These are phyloP conservation scores for Dictyostelium brefeldianum DNA, from an alignment of 78 protist genomes.

Conservation along the genomic window DNA sequence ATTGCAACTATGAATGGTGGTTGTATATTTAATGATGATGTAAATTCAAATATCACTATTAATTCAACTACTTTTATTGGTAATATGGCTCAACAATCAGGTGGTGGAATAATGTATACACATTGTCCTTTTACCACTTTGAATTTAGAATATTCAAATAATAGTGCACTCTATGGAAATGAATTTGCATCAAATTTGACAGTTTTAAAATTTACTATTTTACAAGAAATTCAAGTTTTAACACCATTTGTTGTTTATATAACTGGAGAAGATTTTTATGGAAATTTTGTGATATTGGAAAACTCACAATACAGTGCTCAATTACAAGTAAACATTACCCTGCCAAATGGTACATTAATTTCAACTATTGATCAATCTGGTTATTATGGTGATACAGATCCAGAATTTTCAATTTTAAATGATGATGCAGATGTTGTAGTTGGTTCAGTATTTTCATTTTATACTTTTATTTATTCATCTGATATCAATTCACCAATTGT, in stretches of 20 bases:
- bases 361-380: background rate
- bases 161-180: background rate
- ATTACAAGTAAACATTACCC: background rate
- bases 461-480: background rate
- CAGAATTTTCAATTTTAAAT: background rate
- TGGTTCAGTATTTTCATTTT: background rate
- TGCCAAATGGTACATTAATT: background rate
- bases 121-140: background rate
- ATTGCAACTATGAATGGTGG: background rate
- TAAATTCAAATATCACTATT: background rate
- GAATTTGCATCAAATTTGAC: background rate
- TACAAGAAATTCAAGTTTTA: background rate
- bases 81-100: background rate
- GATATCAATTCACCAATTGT: background rate
- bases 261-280: background rate
- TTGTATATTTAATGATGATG: background rate
- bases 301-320: background rate
- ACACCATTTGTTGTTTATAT: background rate
- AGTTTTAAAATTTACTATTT: background rate
- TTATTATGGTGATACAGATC: background rate
- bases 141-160: background rate
- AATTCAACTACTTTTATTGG: background rate
- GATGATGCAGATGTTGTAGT: background rate
- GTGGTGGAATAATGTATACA: slow-evolving; percentile 7
- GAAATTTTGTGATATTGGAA: background rate